Conservation (phyloP, 169 alveolate genomes). For the Theileria parva region DNA sequence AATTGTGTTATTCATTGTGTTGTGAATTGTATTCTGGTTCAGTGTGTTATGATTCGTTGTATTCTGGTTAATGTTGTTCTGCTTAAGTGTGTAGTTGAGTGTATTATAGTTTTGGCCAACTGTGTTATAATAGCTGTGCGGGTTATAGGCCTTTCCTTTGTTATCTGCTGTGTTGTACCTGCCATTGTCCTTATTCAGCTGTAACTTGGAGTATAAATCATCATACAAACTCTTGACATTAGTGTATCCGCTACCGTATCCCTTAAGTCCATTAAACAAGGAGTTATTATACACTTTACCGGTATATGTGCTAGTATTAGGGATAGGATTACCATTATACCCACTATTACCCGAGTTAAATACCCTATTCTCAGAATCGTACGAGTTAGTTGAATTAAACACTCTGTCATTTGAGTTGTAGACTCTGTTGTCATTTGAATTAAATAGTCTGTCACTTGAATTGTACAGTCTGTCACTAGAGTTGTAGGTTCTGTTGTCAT, state of each 20-base stretch:
- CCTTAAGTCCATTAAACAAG: not conserved
- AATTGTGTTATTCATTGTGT: not conserved
- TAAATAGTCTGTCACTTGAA: not conserved
- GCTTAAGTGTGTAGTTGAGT: not conserved
- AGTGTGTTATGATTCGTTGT: no score
- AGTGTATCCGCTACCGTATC: not conserved
- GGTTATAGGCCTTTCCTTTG: not conserved
- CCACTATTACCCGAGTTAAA: not conserved
- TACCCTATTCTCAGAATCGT: not conserved
- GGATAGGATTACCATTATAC: no score
- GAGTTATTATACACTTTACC: not conserved
- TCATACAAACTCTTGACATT: not conserved
- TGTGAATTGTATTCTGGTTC: not conserved
- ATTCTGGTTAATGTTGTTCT: not conserved
- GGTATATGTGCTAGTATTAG: not conserved
- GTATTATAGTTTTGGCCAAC: not conserved
- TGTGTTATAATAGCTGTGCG: not conserved
- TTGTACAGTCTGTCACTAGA: not conserved
- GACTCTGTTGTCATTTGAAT: not conserved
- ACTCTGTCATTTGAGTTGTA: not conserved
- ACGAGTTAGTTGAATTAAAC: not conserved
- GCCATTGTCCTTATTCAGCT: not conserved
- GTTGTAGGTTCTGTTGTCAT: not conserved
- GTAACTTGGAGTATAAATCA: not conserved
- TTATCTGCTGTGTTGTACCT: not conserved